These are phyloP conservation scores for Xanthoceras sorbifolium DNA, from an alignment of 345 rosid species.

Conservation along the genomic window DNA sequence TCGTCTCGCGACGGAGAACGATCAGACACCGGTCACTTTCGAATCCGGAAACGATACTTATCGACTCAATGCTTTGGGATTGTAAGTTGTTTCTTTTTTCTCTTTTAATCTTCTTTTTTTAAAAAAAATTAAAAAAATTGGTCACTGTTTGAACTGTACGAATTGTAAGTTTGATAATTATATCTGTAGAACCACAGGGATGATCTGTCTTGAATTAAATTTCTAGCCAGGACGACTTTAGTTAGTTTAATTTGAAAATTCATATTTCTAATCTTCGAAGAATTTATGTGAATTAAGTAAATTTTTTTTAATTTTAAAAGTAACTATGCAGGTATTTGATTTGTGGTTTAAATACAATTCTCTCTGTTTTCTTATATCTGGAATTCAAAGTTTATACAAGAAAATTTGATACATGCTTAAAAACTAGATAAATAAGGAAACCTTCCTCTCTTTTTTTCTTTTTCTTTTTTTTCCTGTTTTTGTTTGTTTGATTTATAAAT, in stretches of 20 bases:
- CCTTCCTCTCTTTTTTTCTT: too few relatives aligned
- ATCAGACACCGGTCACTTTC: slow-evolving; percentile 67
- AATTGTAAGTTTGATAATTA: neutral
- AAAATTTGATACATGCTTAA: neutral
- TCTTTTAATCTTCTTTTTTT: neutral
- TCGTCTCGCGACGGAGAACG: slow-evolving; percentile 43
- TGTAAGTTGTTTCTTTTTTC: slow-evolving; percentile 42
- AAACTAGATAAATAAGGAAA: neutral
- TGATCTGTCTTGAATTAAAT: too few relatives aligned
- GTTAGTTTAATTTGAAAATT: neutral
- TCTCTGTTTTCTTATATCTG: neutral
- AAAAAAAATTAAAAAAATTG: too few relatives aligned
- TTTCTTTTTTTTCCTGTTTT: neutral
- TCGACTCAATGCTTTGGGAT: slow-evolving; percentile 57
- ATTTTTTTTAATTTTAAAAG: too few relatives aligned
- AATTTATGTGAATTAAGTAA: neutral
- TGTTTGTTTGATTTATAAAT: neutral
- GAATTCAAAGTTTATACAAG: neutral
- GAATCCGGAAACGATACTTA: slow-evolving; percentile 65
- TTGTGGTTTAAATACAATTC: too few relatives aligned
- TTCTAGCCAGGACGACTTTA: neutral
- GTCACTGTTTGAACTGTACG: neutral
- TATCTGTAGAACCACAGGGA: neutral
- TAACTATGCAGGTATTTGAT: neutral
- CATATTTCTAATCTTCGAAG: neutral